A percentile compares a stretch with the other conserved stretches of the same genome.
These are phyloP conservation scores for Citrullus colocynthis DNA, from an alignment of 306 rosid genomes.

Conservation along the genomic window DNA sequence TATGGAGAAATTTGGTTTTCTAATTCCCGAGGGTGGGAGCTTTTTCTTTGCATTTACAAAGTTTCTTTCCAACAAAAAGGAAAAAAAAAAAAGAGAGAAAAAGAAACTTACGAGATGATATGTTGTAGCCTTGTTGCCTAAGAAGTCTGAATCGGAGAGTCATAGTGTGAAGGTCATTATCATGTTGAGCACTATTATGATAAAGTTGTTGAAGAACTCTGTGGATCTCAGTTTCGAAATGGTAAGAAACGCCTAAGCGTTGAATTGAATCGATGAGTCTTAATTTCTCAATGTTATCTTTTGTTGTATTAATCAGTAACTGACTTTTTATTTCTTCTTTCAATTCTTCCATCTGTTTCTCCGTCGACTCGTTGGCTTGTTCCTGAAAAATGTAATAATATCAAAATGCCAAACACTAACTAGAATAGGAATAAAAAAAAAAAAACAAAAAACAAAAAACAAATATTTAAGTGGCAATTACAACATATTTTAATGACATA, in stretches of 20 bases:
- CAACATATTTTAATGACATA: too few species aligned
- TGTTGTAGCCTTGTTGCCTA: slow-evolving; percentile 27
- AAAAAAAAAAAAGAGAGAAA: too few species aligned
- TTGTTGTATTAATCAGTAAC: not conserved
- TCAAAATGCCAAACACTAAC: not conserved
- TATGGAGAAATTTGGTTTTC: too few species aligned
- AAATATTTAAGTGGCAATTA: too few species aligned
- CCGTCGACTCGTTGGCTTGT: not conserved
- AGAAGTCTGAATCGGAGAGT: slow-evolving; percentile 34
- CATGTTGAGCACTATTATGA: not conserved
- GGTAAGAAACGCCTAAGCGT: slow-evolving; percentile 22
- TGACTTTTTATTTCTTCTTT: slow-evolving; percentile 23
- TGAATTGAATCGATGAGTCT: slow-evolving; percentile 23
- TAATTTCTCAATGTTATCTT: slow-evolving; percentile 5
- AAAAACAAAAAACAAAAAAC: too few species aligned
- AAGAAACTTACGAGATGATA: slow-evolving; percentile 18
- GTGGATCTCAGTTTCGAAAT: slow-evolving; percentile 27
- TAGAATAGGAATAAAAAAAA: too few species aligned
- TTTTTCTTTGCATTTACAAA: too few species aligned
- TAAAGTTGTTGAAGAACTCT: slow-evolving; percentile 1
- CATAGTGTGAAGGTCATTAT: not conserved
- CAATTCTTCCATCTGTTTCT: slow-evolving; percentile 7
- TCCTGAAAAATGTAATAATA: not conserved
- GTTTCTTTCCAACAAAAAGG: too few species aligned
- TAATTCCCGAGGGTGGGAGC: too few species aligned